Percentiles rank a stretch among this genome's conserved stretches.
phyloP scores from a whole-genome alignment of 495 filamentous ascomycete species.

The Chaetomium tenue region DNA sequence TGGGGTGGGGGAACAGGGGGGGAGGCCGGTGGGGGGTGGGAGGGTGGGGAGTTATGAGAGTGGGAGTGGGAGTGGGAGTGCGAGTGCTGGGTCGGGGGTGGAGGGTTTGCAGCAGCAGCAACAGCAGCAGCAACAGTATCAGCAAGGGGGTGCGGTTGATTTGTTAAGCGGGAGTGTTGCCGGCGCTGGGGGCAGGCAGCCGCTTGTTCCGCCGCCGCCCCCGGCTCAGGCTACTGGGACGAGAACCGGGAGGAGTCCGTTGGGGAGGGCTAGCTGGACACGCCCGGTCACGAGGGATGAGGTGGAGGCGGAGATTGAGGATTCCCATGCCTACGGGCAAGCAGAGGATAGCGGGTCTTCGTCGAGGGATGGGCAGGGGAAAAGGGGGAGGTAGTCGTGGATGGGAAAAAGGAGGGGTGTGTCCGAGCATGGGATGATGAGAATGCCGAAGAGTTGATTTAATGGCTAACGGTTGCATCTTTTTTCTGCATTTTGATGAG shows the following conservation, averaged over 20 bases:
- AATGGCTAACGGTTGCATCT: neutral
- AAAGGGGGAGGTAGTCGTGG: neutral
- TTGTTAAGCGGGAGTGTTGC: neutral
- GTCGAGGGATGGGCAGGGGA: constrained; percentile 8
- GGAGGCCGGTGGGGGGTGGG: constrained; percentile 37
- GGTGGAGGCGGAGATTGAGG: constrained; percentile 30
- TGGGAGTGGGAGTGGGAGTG: too few relatives aligned
- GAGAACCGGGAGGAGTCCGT: constrained; percentile 36
- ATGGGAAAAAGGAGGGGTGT: too few relatives aligned
- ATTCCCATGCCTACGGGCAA: neutral
- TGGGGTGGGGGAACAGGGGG: neutral
- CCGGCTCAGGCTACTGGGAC: constrained; percentile 17
- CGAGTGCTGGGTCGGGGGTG: too few relatives aligned
- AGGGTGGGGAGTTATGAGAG: neutral
- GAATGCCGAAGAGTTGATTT: too few relatives aligned
- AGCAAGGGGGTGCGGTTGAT: neutral
- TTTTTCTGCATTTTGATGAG: neutral
- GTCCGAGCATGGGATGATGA: neutral
- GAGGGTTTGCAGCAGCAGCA: neutral
- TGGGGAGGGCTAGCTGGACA: constrained; percentile 37
- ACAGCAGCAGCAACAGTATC: neutral
- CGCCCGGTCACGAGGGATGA: constrained; percentile 34
- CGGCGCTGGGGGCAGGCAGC: constrained; percentile 2
- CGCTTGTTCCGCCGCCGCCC: constrained; percentile 22
- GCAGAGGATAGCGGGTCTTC: neutral